Conservation (phyloP, 306 rosid genomes). For the Ochetophila trinervis region DNA sequence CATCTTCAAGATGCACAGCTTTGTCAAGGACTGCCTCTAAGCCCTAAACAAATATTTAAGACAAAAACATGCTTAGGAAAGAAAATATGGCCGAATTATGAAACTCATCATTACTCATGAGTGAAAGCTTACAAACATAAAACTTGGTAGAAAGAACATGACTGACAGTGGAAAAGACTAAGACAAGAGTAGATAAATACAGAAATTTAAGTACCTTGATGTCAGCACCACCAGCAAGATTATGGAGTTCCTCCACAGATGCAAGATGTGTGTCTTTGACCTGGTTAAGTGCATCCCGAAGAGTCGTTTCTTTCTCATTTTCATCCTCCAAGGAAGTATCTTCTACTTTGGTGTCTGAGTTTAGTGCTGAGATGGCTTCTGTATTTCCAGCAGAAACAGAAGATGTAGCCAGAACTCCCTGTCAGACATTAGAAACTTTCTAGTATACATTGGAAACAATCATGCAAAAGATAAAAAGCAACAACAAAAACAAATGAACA, state of each 20-base stretch:
- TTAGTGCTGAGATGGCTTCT: conserved; percentile 49
- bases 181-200: not conserved
- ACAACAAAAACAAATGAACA: conserved; percentile 13
- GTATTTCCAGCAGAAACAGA: conserved; percentile 53
- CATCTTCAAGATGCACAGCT: conserved; percentile 97
- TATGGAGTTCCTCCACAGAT: conserved; percentile 93
- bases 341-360: conserved; percentile 45
- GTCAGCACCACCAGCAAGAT: conserved; percentile 97
- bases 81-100: not conserved
- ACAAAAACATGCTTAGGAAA: conserved; percentile 1
- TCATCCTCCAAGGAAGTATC: conserved; percentile 50
- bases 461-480: not conserved
- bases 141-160: conserved; percentile 3
- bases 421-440: conserved; percentile 23
- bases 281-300: conserved; percentile 87
- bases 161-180: not conserved
- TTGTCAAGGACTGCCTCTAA: conserved; percentile 96
- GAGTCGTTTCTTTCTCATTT: conserved; percentile 65
- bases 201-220: conserved; percentile 65
- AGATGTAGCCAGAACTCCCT: conserved; percentile 53
- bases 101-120: not conserved
- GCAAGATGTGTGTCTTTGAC: conserved; percentile 66
- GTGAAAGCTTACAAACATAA: not conserved
- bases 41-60: conserved; percentile 50
- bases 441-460: conserved; percentile 1